These are phyloP conservation scores for Vanderwaltozyma tropicalis DNA, from an alignment of 805 yeast species.

Conservation along the genomic window DNA sequence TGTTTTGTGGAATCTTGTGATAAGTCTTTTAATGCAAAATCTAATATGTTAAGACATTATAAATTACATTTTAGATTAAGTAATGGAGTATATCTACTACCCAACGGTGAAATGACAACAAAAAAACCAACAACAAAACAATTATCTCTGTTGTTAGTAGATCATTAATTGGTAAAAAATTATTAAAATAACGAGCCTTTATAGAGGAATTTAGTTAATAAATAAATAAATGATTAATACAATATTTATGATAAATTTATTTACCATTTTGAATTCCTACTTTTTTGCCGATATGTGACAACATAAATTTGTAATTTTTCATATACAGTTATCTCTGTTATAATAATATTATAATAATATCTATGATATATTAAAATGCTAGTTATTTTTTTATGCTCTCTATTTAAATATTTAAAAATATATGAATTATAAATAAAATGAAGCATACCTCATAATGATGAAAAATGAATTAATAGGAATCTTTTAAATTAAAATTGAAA, in stretches of 20 bases:
- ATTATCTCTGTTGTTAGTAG: constrained; percentile 2
- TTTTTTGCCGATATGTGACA: no score
- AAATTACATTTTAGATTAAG: constrained; percentile 17
- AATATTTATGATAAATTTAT: no score
- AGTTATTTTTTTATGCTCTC: no score
- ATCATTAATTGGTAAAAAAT: neutral
- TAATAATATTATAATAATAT: no score
- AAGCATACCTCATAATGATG: neutral
- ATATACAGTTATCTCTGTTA: no score
- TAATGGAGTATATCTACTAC: constrained; percentile 10
- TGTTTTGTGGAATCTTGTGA: constrained; percentile 53
- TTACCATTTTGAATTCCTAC: no score
- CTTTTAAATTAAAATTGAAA: constrained; percentile 16
- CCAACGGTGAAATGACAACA: constrained; percentile 11
- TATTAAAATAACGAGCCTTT: no score
- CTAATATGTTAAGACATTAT: constrained; percentile 24
- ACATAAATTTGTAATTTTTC: no score
- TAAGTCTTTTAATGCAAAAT: constrained; percentile 41
- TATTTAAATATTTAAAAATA: no score
- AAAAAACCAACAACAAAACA: constrained; percentile 13
- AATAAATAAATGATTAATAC: no score
- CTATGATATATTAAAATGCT: no score
- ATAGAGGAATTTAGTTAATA: no score
- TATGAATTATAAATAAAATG: neutral
- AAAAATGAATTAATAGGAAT: neutral